Conservation (phyloP, 306 rosid genomes). For the Castanea sativa region DNA sequence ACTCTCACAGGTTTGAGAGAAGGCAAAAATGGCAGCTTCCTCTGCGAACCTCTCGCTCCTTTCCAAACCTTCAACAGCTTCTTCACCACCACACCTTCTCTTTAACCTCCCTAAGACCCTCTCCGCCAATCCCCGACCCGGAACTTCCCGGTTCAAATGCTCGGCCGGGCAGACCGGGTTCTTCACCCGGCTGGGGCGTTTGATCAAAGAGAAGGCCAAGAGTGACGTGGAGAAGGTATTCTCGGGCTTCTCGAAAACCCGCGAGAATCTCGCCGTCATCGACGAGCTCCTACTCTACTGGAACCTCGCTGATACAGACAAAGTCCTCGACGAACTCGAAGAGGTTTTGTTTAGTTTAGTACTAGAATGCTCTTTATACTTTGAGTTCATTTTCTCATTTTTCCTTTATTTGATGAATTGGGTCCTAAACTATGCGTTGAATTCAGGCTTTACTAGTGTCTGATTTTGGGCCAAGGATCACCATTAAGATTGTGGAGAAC, state of each 20-base stretch:
- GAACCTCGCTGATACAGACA: slow-evolving; percentile 92
- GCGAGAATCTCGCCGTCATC: slow-evolving; percentile 80
- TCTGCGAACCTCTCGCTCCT: slow-evolving; percentile 40
- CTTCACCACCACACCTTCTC: slow-evolving; percentile 18
- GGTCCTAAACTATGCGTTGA: neutral
- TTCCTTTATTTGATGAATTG: neutral
- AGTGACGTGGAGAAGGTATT: slow-evolving; percentile 86
- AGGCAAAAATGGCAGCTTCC: slow-evolving; percentile 45
- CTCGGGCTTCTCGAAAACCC: slow-evolving; percentile 87
- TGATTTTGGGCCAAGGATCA: slow-evolving; percentile 88
- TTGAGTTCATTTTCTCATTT: neutral
- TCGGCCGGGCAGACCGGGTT: slow-evolving; percentile 75
- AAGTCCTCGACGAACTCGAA: slow-evolving; percentile 91
- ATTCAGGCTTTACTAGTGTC: slow-evolving; percentile 79
- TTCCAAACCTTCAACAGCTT: slow-evolving; percentile 27
- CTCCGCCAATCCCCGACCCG: slow-evolving; percentile 8
- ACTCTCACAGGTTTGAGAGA: neutral
- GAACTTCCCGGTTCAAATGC: slow-evolving; percentile 51
- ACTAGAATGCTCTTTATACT: neutral
- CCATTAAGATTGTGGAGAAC: slow-evolving; percentile 80
- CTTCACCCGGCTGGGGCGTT: slow-evolving; percentile 75
- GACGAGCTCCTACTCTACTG: slow-evolving; percentile 94
- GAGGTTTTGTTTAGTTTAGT: slow-evolving; percentile 49
- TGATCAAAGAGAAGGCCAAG: slow-evolving; percentile 87
- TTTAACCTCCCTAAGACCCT: slow-evolving; percentile 7